These are phyloP conservation scores for Letharia lupina DNA, from an alignment of 495 filamentous ascomycete species.

Conservation along the genomic window DNA sequence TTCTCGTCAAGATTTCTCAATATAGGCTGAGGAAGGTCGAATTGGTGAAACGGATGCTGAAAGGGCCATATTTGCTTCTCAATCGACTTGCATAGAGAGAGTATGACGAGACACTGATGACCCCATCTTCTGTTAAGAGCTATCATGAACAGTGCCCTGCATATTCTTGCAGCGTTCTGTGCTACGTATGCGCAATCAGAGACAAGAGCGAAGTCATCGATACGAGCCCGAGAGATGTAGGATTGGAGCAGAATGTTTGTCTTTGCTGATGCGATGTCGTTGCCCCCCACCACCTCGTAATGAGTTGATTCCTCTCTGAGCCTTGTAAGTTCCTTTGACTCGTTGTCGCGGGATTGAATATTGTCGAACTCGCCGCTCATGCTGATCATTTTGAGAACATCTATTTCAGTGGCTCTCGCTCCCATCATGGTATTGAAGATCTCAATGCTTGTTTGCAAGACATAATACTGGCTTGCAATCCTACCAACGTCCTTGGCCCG, in stretches of 20 bases:
- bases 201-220: conserved; percentile 86
- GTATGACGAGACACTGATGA: conserved; percentile 79
- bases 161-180: conserved; percentile 91
- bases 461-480: conserved; percentile 96
- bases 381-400: conserved; percentile 89
- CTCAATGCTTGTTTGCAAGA: conserved; percentile 83
- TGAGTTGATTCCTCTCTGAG: conserved; percentile 57
- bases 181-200: conserved; percentile 92
- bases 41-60: conserved; percentile 91
- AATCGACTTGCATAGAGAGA: conserved; percentile 90
- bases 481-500: conserved; percentile 88
- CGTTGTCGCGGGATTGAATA: conserved; percentile 81
- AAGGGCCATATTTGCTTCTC: conserved; percentile 92
- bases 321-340: conserved; percentile 65
- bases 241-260: conserved; percentile 93
- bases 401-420: conserved; percentile 70
- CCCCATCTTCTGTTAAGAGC: conserved; percentile 92
- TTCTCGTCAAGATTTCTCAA: conserved; percentile 75
- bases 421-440: conserved; percentile 93
- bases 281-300: conserved; percentile 65
- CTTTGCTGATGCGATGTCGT: conserved; percentile 75
- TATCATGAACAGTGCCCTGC: conserved; percentile 93
- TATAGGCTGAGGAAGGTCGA: conserved; percentile 78
- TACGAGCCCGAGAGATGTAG: conserved; percentile 79
- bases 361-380: conserved; percentile 97